Base-by-base conservation (phyloP, 1,139 yeast species). In the Pichia sp. region DNA sequence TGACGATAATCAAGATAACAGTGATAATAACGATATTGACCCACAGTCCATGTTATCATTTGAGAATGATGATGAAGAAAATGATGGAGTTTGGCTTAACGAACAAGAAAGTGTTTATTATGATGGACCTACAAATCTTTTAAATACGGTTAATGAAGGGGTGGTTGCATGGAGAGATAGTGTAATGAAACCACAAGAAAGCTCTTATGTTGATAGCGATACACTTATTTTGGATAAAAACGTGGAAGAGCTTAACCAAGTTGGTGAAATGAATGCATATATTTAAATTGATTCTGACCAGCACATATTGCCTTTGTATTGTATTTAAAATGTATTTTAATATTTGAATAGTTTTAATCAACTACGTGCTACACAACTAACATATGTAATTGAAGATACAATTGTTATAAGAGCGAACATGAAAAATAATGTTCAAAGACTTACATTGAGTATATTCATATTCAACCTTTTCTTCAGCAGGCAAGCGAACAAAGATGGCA, bases 81-180 rank as follows among this genome's bases (percentile, higher is more conserved):
- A 51, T 18, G 52, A 56, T 28, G 59, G 55, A 19, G 29, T 45
- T 6, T 58, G 60, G 60, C 36, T 59, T 9, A 51, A 56, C 19
- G 62, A 55, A 13, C 45, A 29, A 18, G 45, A 30, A 19, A 55
- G 56, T 30, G 54, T 52, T 10, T 50, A 48, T 42, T 84, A 84
- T 42, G 82, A 81, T 38, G 91, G 91, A 0, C 87, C 89, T 0
- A 81, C 90, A 0, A 89, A 90, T 0, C 70, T 84, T 69, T 70
- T 84, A 34, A 76, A 83, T 25, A 70, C 58, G 3, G 65, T 63
- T 3, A 62, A 58, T 41, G 64, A 56, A 14, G 57, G 60, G n/a
- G 48, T 59, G 45, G 63, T 58, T 44, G 58, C 62, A 22, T 53
- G 60, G 57, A 56, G 48, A 47, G 59, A 55, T 46, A 57, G 51